Conservation (phyloP, 2,329 filamentous ascomycete genomes). For the Cadophora malorum region DNA sequence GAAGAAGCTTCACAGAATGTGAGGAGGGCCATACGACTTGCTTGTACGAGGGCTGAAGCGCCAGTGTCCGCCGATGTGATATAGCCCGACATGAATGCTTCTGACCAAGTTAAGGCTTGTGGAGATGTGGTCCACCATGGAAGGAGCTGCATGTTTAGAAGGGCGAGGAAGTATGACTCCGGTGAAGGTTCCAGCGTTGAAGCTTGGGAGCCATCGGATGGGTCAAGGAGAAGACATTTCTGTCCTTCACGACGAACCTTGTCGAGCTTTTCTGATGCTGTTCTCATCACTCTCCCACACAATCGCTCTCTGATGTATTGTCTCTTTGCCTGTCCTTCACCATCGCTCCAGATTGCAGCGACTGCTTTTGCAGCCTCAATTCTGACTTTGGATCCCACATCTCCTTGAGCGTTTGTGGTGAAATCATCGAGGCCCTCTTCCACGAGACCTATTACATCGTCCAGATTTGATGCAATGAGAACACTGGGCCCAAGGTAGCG, state of each 20-base stretch:
- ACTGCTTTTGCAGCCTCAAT: conserved; percentile 74
- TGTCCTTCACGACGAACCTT: conserved; percentile 77
- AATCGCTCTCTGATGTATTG: conserved; percentile 28
- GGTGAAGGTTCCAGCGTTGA: conserved; percentile 9
- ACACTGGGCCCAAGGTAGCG: conserved; percentile 58
- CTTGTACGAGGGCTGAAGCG: conserved; percentile 75
- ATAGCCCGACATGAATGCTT: conserved; percentile 54
- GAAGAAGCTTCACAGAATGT: conserved; percentile 52
- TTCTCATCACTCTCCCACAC: conserved; percentile 56
- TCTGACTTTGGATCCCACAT: conserved; percentile 86
- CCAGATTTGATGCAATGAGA: conserved; percentile 40
- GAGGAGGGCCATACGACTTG: conserved; percentile 69
- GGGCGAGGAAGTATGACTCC: neutral
- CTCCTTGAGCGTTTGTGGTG: conserved; percentile 85
- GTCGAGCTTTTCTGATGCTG: conserved; percentile 90
- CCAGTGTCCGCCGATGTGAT: conserved; percentile 79
- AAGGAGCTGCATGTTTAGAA: conserved; percentile 8
- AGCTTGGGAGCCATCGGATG: conserved; percentile 34
- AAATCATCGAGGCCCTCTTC: conserved; percentile 80
- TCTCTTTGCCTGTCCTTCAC: conserved; percentile 18
- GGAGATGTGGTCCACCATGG: conserved; percentile 11
- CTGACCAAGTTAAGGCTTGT: conserved; percentile 28
- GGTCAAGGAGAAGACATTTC: conserved; percentile 47
- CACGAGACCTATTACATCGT: conserved; percentile 45
- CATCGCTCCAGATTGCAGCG: conserved; percentile 8